Conservation (phyloP, 306 rosid genomes). For the Cicer chorassanicum region DNA sequence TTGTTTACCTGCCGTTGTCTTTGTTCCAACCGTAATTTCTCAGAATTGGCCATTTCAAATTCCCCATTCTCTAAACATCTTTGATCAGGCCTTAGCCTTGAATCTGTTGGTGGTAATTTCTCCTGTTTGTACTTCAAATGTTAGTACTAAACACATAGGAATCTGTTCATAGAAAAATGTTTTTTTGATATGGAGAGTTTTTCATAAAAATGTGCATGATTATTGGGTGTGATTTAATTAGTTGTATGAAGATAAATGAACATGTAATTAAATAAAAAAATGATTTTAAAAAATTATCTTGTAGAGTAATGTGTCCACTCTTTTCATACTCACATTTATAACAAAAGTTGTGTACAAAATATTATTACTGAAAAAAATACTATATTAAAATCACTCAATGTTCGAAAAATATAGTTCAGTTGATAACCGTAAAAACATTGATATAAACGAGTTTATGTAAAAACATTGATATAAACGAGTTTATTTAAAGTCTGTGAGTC, state of each 20-base stretch:
- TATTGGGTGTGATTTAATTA: too few species aligned
- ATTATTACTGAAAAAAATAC: neutral
- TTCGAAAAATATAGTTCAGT: too few species aligned
- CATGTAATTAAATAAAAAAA: neutral
- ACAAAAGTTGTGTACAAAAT: neutral
- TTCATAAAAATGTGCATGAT: too few species aligned
- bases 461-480: too few species aligned
- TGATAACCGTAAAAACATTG: too few species aligned
- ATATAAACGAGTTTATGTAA: too few species aligned
- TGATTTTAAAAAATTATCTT: neutral
- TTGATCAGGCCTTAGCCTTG: slow-evolving; percentile 96
- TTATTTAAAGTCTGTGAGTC: too few species aligned
- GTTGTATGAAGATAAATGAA: neutral
- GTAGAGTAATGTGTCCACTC: neutral
- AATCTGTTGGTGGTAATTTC: slow-evolving; percentile 95
- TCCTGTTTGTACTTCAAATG: slow-evolving; percentile 60
- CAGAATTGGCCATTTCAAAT: slow-evolving; percentile 78
- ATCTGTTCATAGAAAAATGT: too few species aligned
- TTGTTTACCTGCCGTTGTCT: slow-evolving; percentile 85
- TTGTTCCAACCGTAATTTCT: slow-evolving; percentile 86
- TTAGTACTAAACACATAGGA: slow-evolving; percentile 27
- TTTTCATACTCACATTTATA: too few species aligned
- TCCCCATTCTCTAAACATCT: slow-evolving; percentile 88
- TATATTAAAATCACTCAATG: too few species aligned
- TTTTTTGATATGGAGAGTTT: too few species aligned